Percentiles rank a stretch among this genome's conserved stretches.
These are phyloP conservation scores for Saturnispora serradocipensis DNA, from an alignment of 805 yeast genomes.

Conservation along the genomic window DNA sequence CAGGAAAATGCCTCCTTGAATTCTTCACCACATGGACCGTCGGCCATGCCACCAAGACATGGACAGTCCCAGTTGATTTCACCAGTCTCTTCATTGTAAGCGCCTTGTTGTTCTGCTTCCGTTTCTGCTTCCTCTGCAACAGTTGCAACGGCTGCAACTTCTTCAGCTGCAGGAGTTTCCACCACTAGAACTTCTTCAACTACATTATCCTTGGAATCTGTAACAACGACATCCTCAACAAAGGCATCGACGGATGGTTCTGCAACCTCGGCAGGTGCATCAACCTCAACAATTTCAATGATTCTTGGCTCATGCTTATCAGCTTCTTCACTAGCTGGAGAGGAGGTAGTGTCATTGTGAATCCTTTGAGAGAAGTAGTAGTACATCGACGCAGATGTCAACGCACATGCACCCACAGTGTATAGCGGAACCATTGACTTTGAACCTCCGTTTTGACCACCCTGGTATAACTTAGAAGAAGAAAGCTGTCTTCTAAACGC, in stretches of 20 bases:
- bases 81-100: conserved; percentile 94
- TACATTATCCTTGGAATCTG: background rate
- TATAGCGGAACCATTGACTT: conserved; percentile 6
- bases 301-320: background rate
- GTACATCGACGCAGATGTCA: conserved; percentile 13
- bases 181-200: background rate
- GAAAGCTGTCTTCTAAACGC: background rate
- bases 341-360: conserved; percentile 10
- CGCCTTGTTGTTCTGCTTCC: conserved; percentile 46
- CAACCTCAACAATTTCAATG: conserved; percentile 8
- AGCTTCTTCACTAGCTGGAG: background rate
- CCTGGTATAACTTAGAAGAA: background rate
- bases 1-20: conserved; percentile 92
- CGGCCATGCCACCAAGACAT: conserved; percentile 98
- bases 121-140: conserved; percentile 18
- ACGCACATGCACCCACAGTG: conserved; percentile 13
- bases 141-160: conserved; percentile 4
- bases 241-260: background rate
- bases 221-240: background rate
- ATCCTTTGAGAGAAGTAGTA: conserved; percentile 9
- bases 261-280: conserved; percentile 7
- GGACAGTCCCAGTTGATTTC: conserved; percentile 99
- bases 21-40: conserved; percentile 97
- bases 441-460: background rate
- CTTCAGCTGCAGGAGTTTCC: conserved; percentile 3